These are phyloP conservation scores for Fusarium brevicatenulatum DNA, from an alignment of 2,329 filamentous ascomycete species.

Conservation along the genomic window DNA sequence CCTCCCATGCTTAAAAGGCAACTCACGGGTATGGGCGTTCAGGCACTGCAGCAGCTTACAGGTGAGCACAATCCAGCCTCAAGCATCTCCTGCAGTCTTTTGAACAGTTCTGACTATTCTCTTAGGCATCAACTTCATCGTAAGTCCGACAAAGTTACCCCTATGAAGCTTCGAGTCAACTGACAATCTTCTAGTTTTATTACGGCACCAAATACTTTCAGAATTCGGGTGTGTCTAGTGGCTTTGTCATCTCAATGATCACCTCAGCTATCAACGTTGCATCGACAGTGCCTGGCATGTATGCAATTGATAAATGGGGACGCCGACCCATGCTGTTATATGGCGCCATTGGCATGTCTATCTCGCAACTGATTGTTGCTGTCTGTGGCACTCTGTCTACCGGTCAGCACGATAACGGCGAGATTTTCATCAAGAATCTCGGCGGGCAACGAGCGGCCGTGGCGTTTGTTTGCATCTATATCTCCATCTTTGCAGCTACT, in stretches of 20 bases:
- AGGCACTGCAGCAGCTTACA: slow-evolving; percentile 60
- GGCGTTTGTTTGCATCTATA: slow-evolving; percentile 75
- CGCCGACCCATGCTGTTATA: slow-evolving; percentile 70
- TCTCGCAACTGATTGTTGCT: slow-evolving; percentile 69
- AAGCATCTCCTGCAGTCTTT: rapidly evolving
- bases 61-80: background rate
- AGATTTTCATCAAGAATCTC: slow-evolving; percentile 60
- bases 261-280: slow-evolving; percentile 53
- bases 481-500: slow-evolving; percentile 78
- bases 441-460: slow-evolving; percentile 66
- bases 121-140: slow-evolving; percentile 52
- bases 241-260: slow-evolving; percentile 53
- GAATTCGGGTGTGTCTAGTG: slow-evolving; percentile 51
- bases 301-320: slow-evolving; percentile 53
- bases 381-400: slow-evolving; percentile 66
- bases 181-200: slow-evolving; percentile 45
- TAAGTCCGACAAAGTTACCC: background rate
- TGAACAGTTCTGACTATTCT: background rate
- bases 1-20: slow-evolving; percentile 65
- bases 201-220: slow-evolving; percentile 55
- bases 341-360: slow-evolving; percentile 70
- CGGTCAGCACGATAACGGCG: slow-evolving; percentile 59
- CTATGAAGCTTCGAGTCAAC: slow-evolving; percentile 1
- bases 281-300: slow-evolving; percentile 52
- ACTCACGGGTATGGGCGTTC: slow-evolving; percentile 72